A percentile compares a stretch with the other conserved stretches of the same genome.
Conservation (phyloP, 805 yeast genomes). For the Martiniozyma abietophila region DNA sequence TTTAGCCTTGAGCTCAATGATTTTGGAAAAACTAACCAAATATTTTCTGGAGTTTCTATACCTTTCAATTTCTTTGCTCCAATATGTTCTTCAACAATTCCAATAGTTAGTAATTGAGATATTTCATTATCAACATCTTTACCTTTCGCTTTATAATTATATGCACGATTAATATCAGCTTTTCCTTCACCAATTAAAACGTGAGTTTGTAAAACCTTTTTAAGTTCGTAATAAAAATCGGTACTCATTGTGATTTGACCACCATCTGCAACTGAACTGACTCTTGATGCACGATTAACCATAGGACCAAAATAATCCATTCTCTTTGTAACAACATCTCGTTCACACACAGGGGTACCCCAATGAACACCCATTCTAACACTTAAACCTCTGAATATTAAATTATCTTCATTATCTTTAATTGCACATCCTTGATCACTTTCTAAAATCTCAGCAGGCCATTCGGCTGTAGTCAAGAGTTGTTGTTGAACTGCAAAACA, state of each 20-base stretch:
- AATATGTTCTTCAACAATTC: conserved; percentile 54
- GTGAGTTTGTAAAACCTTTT: conserved; percentile 43
- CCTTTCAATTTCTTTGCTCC: conserved; percentile 93
- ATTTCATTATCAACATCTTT: conserved; percentile 54
- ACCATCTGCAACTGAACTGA: conserved; percentile 92
- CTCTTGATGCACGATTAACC: conserved; percentile 92
- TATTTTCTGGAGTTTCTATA: conserved; percentile 82
- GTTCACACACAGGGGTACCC: conserved; percentile 96
- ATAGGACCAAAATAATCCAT: conserved; percentile 99
- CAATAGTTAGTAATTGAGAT: conserved; percentile 53
- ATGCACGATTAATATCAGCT: conserved; percentile 29
- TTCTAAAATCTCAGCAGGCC: conserved; percentile 90
- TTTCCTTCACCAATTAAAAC: conserved; percentile 28
- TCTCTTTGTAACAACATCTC: conserved; percentile 88
- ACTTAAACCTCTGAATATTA: conserved; percentile 78
- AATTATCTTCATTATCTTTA: conserved; percentile 46
- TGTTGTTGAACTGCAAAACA: conserved; percentile 88
- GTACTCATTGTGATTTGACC: conserved; percentile 90
- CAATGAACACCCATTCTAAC: conserved; percentile 98
- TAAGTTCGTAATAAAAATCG: conserved; percentile 70
- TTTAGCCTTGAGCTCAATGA: conserved; percentile 52
- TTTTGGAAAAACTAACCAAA: conserved; percentile 70
- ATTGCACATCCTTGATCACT: conserved; percentile 79
- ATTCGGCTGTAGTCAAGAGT: conserved; percentile 64
- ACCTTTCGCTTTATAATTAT: conserved; percentile 30